phyloP scores from a whole-genome alignment of 257 asterid species.

The Solanum arcanum region DNA sequence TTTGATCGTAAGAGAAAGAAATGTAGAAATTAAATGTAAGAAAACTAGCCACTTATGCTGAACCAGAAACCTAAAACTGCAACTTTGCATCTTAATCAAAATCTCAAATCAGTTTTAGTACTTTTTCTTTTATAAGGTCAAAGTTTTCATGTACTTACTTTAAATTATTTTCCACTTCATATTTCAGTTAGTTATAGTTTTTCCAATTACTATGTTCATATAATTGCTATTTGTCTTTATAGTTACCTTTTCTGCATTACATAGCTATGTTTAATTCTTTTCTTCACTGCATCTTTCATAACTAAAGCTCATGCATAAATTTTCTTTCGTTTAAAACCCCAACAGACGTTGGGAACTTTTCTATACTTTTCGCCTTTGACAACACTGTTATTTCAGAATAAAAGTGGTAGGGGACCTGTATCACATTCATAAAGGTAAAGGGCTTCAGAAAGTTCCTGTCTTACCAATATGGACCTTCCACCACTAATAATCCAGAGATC shows the following conservation, averaged over 20 bases:
- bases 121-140: neutral
- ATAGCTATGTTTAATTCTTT: neutral
- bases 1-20: neutral
- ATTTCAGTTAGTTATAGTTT: neutral
- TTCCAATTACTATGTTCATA: neutral
- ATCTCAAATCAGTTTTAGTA: neutral
- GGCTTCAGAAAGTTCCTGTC: neutral
- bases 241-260: neutral
- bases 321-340: neutral
- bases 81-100: neutral
- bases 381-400: neutral
- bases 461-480: slow-evolving; percentile 74
- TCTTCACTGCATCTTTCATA: neutral
- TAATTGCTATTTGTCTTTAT: neutral
- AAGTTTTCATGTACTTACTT: neutral
- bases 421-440: neutral
- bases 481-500: slow-evolving; percentile 82
- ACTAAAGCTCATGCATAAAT: neutral
- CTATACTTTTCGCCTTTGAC: neutral
- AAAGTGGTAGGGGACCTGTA: neutral
- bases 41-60: neutral
- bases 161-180: neutral
- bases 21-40: neutral
- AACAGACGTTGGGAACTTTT: neutral
- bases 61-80: neutral